Evolutionary conservation across 2,329 filamentous ascomycete genomes (phyloP), one percentile per base, ranked within the genome.

Genomic region (Aspergillus ustus): DNA sequence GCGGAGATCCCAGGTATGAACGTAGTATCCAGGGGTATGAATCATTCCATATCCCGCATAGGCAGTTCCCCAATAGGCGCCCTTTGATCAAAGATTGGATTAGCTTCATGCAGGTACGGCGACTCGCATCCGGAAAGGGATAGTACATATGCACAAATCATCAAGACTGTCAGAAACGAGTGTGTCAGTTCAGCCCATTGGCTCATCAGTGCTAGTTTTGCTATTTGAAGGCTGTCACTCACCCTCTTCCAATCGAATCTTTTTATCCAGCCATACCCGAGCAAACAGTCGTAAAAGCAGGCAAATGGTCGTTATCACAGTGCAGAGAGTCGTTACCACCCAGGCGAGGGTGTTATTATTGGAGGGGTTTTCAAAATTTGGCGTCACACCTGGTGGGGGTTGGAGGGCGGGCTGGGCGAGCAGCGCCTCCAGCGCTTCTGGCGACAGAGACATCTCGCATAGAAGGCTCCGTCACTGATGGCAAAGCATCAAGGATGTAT

Each of bases 331-430:
- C 7, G 62, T 65, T 25, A 72, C 65, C 22, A 53, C 66, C 52
- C 61, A 65, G 6, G 69, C 67, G 7, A 70, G 44, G 3, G 17
- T 51, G 49, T 72, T 72, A 4, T 53, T 29, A 51, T 67, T 70
- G 1, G 63, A 59, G 2, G 70, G 69, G 31, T 67, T 68, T 17
- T 67, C 66, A 22, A 70, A 64, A 34, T 70, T 62, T 3, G 70
- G 52, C 1, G 61, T 66, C 11, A 70, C 64, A 6, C 67, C 67
- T 1, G 58, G 40, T 20, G 69, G 69, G 3, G 67, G 50, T 28
- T 51, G 19, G 20, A 69, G 59, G 7, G 69, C 67, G 20, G 69
- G 67, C 22, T 50, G 50, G 15, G 52, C 55, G 2, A 61, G 55
- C 11, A 40, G 34, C 34, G 9, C 34, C 11, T 3, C 11, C 34